Evolutionary conservation across 352 stramenopile genomes (phyloP).

Genomic region (Phytopythium montanum): DNA sequence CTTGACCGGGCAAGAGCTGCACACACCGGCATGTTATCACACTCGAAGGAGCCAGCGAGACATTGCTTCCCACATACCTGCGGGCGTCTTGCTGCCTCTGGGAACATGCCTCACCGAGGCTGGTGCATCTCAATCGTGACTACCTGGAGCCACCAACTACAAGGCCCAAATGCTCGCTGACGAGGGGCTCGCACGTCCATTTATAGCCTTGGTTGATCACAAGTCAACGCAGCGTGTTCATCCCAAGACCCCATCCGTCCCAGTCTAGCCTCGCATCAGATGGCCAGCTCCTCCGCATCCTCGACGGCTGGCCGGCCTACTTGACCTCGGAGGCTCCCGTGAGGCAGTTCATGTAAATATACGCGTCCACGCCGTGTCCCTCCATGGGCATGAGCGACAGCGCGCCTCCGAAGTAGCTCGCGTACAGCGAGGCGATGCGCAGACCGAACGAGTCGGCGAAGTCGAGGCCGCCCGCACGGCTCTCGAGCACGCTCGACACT

Average conservation of each 20-base stretch:
- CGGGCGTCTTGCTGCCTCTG: neutral
- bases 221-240: neutral
- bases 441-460: constrained; percentile 88
- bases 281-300: neutral
- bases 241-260: too few relatives aligned
- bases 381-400: constrained; percentile 99
- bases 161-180: neutral
- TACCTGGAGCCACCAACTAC: neutral
- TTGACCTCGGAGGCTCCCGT: constrained; percentile 71
- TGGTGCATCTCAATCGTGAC: neutral
- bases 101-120: neutral
- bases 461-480: constrained; percentile 55
- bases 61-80: neutral
- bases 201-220: neutral
- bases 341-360: constrained; percentile 88
- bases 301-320: constrained; percentile 14
- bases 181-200: neutral
- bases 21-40: neutral
- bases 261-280: too few relatives aligned
- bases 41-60: neutral
- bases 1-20: neutral
- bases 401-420: constrained; percentile 98
- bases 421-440: constrained; percentile 91
- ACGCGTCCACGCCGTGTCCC: constrained; percentile 95
- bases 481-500: constrained; percentile 64